Evolutionary conservation across 176 grass and related monocot species (phyloP).

Genomic region (Hordeum vulgare): MorexV3_pseudomolecules_assembly NC_058519.1:18225069-18225568

Average conservation of each 20-base stretch:
- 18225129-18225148: not conserved
- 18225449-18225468: not conserved
- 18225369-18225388: constrained; percentile 20
- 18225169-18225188: constrained; percentile 1
- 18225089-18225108: constrained; percentile 28
- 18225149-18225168: constrained; percentile 20
- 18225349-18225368: constrained; percentile 28
- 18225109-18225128: not conserved
- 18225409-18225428: not conserved
- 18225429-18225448: not conserved
- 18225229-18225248: constrained; percentile 24
- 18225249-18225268: constrained; percentile 34
- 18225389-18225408: not conserved
- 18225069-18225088: constrained; percentile 38
- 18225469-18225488: constrained; percentile 9
- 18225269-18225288: constrained; percentile 23
- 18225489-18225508: constrained; percentile 13
- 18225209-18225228: constrained; percentile 14
- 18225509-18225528: not conserved
- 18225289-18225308: constrained; percentile 32
- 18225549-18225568: constrained; percentile 13
- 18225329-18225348: not conserved
- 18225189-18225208: constrained; percentile 34
- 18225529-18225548: constrained; percentile 19
- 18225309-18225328: not conserved